Evolutionary conservation across 2,329 filamentous ascomycete species (phyloP).

Genomic region (Apiospora kogelbergensis): DNA sequence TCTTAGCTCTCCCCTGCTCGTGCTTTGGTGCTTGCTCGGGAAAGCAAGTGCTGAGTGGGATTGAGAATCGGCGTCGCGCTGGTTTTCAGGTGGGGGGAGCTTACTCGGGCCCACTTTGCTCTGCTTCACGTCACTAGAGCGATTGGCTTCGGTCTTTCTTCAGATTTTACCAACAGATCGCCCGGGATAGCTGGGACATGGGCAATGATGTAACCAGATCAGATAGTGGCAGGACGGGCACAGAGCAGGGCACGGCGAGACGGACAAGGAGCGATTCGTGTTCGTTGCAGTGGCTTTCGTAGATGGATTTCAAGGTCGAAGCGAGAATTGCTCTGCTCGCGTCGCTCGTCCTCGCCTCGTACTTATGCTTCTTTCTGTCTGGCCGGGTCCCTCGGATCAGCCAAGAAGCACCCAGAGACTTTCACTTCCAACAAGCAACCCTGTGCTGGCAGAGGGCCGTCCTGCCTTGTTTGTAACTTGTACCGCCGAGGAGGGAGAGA

Average conservation of each 20-base stretch:
- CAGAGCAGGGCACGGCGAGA: too few species aligned
- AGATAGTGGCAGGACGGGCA: neutral
- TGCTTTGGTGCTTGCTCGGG: neutral
- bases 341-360: neutral
- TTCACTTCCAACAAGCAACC: neutral
- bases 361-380: neutral
- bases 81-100: slow-evolving; percentile 9
- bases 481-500: neutral
- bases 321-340: neutral
- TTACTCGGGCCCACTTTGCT: neutral
- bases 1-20: neutral
- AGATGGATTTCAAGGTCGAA: neutral
- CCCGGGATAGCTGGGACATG: neutral
- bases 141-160: slow-evolving; percentile 5
- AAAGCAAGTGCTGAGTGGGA: neutral
- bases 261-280: neutral
- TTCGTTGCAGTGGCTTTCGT: too few species aligned
- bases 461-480: slow-evolving; percentile 3
- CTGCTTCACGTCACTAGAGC: slow-evolving; percentile 5
- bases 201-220: neutral
- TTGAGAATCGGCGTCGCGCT: neutral
- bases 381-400: neutral
- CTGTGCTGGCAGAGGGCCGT: neutral
- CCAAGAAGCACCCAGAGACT: neutral
- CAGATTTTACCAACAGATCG: slow-evolving; percentile 7